Evolutionary conservation across 2,329 filamentous ascomycete species (phyloP).

Genomic region (Cercospora beticola): DNA sequence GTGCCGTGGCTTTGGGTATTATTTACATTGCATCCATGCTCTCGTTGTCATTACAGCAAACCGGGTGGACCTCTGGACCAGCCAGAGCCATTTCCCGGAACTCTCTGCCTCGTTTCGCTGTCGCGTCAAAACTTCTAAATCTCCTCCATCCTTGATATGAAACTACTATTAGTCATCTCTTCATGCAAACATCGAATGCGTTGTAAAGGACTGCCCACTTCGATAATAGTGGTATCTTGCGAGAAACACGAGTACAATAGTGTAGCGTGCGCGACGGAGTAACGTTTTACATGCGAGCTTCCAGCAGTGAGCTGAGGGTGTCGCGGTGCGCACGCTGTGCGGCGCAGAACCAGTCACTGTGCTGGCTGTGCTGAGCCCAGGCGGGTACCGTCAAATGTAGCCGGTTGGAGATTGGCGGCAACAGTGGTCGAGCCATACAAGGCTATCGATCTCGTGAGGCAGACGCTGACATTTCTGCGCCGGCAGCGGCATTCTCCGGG

Average conservation of each 20-base stretch:
- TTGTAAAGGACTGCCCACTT: slow-evolving; percentile 7
- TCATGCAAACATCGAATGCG: slow-evolving; percentile 20
- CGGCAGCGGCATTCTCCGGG: slow-evolving; percentile 22
- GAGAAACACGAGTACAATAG: slow-evolving; percentile 9
- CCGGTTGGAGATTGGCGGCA: neutral
- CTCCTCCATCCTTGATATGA: neutral
- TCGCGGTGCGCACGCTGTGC: neutral
- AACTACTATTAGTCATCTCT: slow-evolving; percentile 19
- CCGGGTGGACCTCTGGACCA: slow-evolving; percentile 15
- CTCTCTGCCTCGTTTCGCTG: neutral
- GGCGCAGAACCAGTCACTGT: neutral
- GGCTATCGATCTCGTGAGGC: slow-evolving; percentile 23
- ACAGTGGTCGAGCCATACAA: neutral
- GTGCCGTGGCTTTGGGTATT: slow-evolving; percentile 8
- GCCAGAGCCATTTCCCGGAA: slow-evolving; percentile 7
- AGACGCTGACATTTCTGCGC: slow-evolving; percentile 23
- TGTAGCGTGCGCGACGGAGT: slow-evolving; percentile 7
- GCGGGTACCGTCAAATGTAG: neutral
- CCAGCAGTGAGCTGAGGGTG: neutral
- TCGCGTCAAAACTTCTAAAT: neutral
- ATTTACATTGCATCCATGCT: slow-evolving; percentile 22
- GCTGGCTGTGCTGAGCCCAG: neutral
- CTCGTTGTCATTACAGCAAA: slow-evolving; percentile 10
- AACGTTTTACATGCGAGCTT: slow-evolving; percentile 1
- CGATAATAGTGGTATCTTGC: slow-evolving; percentile 16